Evolutionary conservation across 148 eudicot species (phyloP).

Genomic region (Silene uniflora): DNA sequence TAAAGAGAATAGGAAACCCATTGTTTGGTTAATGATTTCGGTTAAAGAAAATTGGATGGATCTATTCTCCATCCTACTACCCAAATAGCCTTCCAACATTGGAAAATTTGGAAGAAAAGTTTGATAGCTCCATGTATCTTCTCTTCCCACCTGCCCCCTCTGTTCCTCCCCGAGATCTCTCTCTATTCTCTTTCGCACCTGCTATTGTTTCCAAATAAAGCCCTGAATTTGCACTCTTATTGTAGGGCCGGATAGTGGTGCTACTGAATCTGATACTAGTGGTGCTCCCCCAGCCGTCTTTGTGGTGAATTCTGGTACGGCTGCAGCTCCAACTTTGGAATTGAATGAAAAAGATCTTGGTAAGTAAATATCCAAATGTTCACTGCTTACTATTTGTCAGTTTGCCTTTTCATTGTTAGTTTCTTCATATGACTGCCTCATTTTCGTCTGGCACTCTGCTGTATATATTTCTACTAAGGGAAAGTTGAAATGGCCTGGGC

Average conservation of each 20-base stretch:
- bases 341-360: conserved; percentile 11
- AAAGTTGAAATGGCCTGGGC: neutral
- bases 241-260: neutral
- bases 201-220: no score
- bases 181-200: no score
- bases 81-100: no score
- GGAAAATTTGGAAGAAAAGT: no score
- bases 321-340: neutral
- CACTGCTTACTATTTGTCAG: neutral
- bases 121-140: neutral
- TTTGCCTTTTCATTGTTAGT: neutral
- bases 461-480: neutral
- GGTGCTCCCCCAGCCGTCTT: neutral
- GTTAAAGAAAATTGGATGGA: no score
- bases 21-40: neutral
- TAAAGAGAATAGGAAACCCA: neutral
- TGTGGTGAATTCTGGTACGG: neutral
- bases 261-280: neutral
- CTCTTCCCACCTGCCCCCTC: no score
- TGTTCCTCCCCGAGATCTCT: no score
- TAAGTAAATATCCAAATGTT: neutral
- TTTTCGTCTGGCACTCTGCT: no score
- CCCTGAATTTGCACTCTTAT: neutral
- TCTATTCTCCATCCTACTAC: no score
- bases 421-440: neutral